A percentile compares a stretch with the other conserved stretches of the same genome.
These are phyloP conservation scores for Durotheca rogersii DNA, from an alignment of 495 filamentous ascomycete genomes.

Conservation along the genomic window DNA sequence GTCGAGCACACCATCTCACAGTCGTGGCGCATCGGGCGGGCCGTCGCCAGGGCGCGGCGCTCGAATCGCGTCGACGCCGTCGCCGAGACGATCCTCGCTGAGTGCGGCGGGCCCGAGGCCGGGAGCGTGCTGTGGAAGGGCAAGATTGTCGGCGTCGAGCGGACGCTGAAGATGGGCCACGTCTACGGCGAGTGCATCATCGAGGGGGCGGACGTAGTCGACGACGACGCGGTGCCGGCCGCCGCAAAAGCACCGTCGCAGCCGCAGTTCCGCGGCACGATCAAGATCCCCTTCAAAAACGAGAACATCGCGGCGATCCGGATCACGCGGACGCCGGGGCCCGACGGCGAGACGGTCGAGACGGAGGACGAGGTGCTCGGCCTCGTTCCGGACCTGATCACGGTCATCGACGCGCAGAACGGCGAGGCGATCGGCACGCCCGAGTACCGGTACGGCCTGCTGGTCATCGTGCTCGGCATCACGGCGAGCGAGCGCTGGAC, in stretches of 20 bases:
- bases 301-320: constrained; percentile 60
- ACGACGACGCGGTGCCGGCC: constrained; percentile 28
- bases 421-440: constrained; percentile 61
- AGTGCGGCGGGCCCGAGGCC: constrained; percentile 53
- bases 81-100: constrained; percentile 57
- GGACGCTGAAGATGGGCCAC: constrained; percentile 56
- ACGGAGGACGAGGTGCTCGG: constrained; percentile 52
- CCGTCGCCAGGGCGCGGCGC: constrained; percentile 50
- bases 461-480: constrained; percentile 59
- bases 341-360: constrained; percentile 28
- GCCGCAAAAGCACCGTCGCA: neutral
- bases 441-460: constrained; percentile 61
- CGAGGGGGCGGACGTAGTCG: constrained; percentile 43
- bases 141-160: constrained; percentile 60
- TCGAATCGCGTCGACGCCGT: constrained; percentile 50
- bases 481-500: constrained; percentile 60
- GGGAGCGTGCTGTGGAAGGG: constrained; percentile 59
- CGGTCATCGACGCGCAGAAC: constrained; percentile 59
- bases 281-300: constrained; percentile 66
- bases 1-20: constrained; percentile 55
- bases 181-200: constrained; percentile 57
- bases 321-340: constrained; percentile 24
- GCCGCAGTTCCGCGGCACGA: constrained; percentile 35
- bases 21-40: constrained; percentile 56
- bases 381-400: constrained; percentile 61